phyloP scores from a whole-genome alignment of 345 rosid species.

The Melaleuca alternifolia region DNA sequence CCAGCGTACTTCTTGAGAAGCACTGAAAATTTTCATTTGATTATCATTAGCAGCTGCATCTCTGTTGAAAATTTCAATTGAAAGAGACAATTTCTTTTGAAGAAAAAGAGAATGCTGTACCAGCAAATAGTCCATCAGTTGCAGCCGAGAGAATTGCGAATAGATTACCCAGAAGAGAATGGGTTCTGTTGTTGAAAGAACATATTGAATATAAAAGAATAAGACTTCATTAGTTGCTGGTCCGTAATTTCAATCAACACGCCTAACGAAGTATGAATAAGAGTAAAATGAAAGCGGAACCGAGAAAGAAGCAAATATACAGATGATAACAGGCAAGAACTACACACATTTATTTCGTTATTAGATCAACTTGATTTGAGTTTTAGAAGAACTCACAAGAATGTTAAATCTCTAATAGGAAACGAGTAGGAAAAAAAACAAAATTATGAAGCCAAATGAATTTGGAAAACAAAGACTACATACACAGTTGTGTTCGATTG shows the following conservation, averaged over 20 bases:
- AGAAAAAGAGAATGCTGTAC: neutral
- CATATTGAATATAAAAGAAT: neutral
- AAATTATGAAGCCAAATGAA: neutral
- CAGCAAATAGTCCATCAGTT: slow-evolving; percentile 30
- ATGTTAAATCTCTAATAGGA: neutral
- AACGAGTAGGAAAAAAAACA: neutral
- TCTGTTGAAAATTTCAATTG: neutral
- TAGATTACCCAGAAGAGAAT: slow-evolving; percentile 28
- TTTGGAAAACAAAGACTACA: neutral
- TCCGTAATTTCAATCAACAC: neutral
- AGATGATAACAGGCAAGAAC: neutral
- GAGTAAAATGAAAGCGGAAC: neutral
- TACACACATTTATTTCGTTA: neutral
- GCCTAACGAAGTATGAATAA: neutral
- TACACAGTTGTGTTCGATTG: slow-evolving; percentile 8
- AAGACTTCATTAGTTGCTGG: neutral
- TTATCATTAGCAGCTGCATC: neutral
- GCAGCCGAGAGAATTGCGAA: slow-evolving; percentile 33
- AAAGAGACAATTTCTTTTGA: neutral
- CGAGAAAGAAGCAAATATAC: neutral
- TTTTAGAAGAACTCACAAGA: neutral
- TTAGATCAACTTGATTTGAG: neutral
- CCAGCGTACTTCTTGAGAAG: slow-evolving; percentile 34
- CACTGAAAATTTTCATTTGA: slow-evolving; percentile 8
- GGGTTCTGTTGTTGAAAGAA: slow-evolving; percentile 6